Conservation (phyloP, 805 yeast genomes). For the Candida lessepsii region DNA sequence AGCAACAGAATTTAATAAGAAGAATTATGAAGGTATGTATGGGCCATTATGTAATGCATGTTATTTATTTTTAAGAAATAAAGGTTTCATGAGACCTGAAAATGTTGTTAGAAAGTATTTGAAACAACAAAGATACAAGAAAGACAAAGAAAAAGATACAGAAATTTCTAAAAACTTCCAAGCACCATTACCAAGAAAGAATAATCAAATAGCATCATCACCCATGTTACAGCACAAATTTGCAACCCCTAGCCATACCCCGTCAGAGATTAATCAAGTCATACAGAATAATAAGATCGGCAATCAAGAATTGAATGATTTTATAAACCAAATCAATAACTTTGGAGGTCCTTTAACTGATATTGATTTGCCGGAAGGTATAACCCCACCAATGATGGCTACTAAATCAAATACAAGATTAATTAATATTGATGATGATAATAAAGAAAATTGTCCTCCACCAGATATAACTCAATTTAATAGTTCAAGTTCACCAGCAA, state of each 20-base stretch:
- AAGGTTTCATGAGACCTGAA: slow-evolving; percentile 47
- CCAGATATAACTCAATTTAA: slow-evolving; percentile 15
- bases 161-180: slow-evolving; percentile 5
- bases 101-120: slow-evolving; percentile 45
- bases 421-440: slow-evolving; percentile 46
- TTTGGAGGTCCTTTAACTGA: slow-evolving; percentile 49
- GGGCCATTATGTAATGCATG: slow-evolving; percentile 49
- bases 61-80: slow-evolving; percentile 40
- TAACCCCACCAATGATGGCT: slow-evolving; percentile 51
- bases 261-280: slow-evolving; percentile 38
- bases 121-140: slow-evolving; percentile 44
- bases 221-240: slow-evolving; percentile 31
- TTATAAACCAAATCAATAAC: slow-evolving; percentile 37
- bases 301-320: slow-evolving; percentile 38
- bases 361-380: slow-evolving; percentile 40
- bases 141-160: slow-evolving; percentile 28
- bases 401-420: slow-evolving; percentile 54
- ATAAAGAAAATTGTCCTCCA: slow-evolving; percentile 30
- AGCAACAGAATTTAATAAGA: slow-evolving; percentile 38
- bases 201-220: slow-evolving; percentile 26
- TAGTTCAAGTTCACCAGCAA: slow-evolving; percentile 17
- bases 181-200: slow-evolving; percentile 8
- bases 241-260: slow-evolving; percentile 41
- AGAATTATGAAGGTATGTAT: slow-evolving; percentile 45
- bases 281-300: slow-evolving; percentile 29